phyloP scores from a whole-genome alignment of 345 rosid species.

The Euphorbia lathyris region DNA sequence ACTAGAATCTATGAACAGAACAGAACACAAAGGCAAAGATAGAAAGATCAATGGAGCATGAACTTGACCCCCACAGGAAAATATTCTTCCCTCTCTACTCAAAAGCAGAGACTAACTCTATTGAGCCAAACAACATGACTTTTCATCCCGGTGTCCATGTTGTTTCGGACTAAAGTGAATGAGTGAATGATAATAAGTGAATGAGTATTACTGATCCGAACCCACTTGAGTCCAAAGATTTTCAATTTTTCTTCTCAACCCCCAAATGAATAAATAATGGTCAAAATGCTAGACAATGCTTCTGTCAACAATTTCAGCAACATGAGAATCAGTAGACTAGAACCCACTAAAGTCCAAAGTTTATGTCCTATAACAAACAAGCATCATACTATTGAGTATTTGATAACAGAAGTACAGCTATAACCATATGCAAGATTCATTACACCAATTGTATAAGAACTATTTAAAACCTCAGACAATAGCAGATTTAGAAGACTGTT shows the following conservation, averaged over 20 bases:
- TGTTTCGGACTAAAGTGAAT: too few relatives aligned
- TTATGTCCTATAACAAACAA: not conserved
- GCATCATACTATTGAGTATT: not conserved
- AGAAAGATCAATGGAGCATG: too few relatives aligned
- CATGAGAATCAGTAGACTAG: not conserved
- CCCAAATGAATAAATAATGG: not conserved
- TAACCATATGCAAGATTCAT: not conserved
- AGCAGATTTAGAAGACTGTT: not conserved
- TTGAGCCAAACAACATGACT: too few relatives aligned
- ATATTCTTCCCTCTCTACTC: too few relatives aligned
- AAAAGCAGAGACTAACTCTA: too few relatives aligned
- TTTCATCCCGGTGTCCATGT: too few relatives aligned
- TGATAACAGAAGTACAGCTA: not conserved
- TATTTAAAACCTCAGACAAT: not conserved
- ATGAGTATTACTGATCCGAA: too few relatives aligned
- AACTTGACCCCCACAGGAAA: too few relatives aligned
- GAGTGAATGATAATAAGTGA: too few relatives aligned
- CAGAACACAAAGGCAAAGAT: too few relatives aligned
- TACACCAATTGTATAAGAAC: not conserved
- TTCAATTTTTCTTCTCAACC: not conserved
- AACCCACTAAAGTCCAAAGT: not conserved
- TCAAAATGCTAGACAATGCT: not conserved
- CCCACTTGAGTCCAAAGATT: too few relatives aligned
- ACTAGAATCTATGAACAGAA: too few relatives aligned
- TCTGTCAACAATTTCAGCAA: constrained; percentile 1